Evolutionary conservation across 2,329 filamentous ascomycete genomes (phyloP).

Genomic region (Hirsutella minnesotensis): DNA sequence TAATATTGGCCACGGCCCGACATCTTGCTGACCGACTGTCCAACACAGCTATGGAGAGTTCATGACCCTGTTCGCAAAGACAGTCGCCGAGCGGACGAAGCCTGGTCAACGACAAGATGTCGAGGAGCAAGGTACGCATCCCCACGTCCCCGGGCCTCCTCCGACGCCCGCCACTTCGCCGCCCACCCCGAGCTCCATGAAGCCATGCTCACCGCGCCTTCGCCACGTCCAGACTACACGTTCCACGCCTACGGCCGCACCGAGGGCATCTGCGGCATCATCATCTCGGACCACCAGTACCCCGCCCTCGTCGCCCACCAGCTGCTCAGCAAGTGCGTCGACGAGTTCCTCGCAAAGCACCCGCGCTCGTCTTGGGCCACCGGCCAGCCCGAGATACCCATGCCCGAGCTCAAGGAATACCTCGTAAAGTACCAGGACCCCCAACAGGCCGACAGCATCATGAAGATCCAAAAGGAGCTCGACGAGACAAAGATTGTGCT

Average conservation of each 20-base stretch:
- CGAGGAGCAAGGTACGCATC: conserved; percentile 60
- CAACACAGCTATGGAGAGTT: conserved; percentile 40
- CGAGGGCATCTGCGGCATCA: conserved; percentile 63
- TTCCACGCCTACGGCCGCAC: conserved; percentile 70
- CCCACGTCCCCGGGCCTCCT: no score
- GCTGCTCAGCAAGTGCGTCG: conserved; percentile 72
- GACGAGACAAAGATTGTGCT: conserved; percentile 96
- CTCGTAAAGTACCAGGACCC: conserved; percentile 69
- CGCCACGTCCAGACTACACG: conserved; percentile 41
- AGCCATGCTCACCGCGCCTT: conserved; percentile 3
- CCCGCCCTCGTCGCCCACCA: conserved; percentile 72
- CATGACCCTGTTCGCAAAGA: conserved; percentile 78
- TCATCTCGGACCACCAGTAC: conserved; percentile 68
- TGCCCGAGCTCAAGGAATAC: conserved; percentile 73
- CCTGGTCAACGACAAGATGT: conserved; percentile 78
- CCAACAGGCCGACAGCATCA: conserved; percentile 77
- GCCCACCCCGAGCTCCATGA: neutral
- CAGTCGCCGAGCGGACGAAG: conserved; percentile 72
- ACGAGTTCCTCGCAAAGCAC: conserved; percentile 73
- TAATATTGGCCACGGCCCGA: neutral
- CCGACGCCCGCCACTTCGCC: neutral
- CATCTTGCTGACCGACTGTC: conserved; percentile 7
- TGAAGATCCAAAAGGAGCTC: conserved; percentile 92
- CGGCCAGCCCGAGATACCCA: conserved; percentile 40
- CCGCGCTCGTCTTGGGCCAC: conserved; percentile 56